Conservation (phyloP, 2,329 filamentous ascomycete genomes). For the Colletotrichum karsti region DNA sequence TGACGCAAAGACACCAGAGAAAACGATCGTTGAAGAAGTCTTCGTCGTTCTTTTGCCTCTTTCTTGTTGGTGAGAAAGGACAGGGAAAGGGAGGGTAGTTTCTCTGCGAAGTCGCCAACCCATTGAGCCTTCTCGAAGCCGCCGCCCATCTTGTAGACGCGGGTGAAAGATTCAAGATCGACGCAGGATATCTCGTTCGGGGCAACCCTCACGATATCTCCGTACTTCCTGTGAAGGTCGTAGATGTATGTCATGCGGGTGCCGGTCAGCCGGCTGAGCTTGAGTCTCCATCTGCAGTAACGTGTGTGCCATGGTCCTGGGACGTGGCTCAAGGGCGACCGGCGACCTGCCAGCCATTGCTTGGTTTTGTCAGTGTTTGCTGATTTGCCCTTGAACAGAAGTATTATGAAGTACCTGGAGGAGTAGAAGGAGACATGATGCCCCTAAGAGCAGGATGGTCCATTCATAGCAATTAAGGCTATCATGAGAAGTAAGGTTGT, state of each 20-base stretch:
- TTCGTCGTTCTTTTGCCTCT: constrained; percentile 34
- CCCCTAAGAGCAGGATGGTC: too few species aligned
- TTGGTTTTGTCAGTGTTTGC: neutral
- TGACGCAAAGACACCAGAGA: constrained; percentile 44
- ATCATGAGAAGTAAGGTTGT: too few species aligned
- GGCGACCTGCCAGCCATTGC: neutral
- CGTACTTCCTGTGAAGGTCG: neutral
- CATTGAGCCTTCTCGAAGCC: constrained; percentile 3
- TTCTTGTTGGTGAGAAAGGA: neutral
- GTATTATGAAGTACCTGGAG: too few species aligned
- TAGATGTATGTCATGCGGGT: neutral
- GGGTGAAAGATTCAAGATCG: neutral
- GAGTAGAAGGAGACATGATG: too few species aligned
- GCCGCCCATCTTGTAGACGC: neutral
- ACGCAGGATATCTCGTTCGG: neutral
- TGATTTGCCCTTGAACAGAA: too few species aligned
- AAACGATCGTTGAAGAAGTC: constrained; percentile 49
- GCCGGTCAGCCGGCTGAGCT: neutral
- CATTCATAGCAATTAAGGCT: too few species aligned
- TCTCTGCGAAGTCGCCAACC: neutral
- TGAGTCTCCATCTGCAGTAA: neutral
- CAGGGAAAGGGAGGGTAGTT: neutral
- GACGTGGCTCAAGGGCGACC: neutral
- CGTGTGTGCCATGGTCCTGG: neutral
- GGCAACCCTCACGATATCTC: neutral